These are phyloP conservation scores for Rhizopogon vesiculosus DNA, from an alignment of 768 basidiomycete genomes.

Conservation along the genomic window DNA sequence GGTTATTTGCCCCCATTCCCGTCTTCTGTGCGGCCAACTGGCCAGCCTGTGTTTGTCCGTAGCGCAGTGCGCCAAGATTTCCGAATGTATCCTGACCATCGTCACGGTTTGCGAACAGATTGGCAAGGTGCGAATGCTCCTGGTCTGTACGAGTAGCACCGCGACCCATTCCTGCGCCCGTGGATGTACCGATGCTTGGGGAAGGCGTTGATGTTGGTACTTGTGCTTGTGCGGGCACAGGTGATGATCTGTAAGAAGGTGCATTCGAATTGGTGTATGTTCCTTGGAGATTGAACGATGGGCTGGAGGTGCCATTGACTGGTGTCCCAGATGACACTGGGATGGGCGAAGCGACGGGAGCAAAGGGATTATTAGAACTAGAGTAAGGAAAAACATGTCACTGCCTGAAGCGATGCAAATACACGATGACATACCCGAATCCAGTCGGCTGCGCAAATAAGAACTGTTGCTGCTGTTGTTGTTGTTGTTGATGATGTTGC, in stretches of 20 bases:
- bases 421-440: conserved; percentile 50
- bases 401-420: neutral
- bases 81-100: conserved; percentile 96
- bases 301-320: conserved; percentile 28
- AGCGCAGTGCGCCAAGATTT: conserved; percentile 76
- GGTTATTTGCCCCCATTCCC: conserved; percentile 49
- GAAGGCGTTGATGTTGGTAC: conserved; percentile 32
- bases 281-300: conserved; percentile 64
- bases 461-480: conserved; percentile 35
- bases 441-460: conserved; percentile 63
- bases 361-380: conserved; percentile 96
- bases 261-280: conserved; percentile 51
- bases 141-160: conserved; percentile 52
- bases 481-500: conserved; percentile 33
- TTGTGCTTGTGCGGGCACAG: conserved; percentile 38
- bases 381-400: conserved; percentile 20
- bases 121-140: conserved; percentile 69
- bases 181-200: conserved; percentile 26
- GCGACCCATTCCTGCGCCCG: conserved; percentile 8
- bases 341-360: conserved; percentile 33
- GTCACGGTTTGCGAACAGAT: conserved; percentile 80
- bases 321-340: conserved; percentile 28
- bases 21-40: conserved; percentile 42
- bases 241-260: conserved; percentile 26
- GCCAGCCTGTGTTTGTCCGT: conserved; percentile 55